Evolutionary conservation across 371 early-diverging fungal genomes (phyloP).

Genomic region (Smittium culicis): DNA sequence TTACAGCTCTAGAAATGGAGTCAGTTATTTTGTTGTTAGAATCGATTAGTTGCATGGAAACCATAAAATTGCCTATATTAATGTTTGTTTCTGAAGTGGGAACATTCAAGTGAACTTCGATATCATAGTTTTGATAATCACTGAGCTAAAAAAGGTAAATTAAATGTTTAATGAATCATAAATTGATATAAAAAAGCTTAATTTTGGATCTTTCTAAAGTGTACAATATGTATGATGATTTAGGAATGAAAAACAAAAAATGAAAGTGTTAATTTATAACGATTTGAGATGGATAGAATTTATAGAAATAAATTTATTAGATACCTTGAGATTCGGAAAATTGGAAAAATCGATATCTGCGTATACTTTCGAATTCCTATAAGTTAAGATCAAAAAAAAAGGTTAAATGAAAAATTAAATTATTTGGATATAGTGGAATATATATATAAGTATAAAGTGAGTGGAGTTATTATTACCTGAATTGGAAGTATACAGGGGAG

Average conservation of each 20-base stretch:
- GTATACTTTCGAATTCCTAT: background rate
- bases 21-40: slow-evolving; percentile 36
- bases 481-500: background rate
- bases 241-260: too few relatives aligned
- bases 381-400: too few relatives aligned
- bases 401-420: too few relatives aligned
- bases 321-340: background rate
- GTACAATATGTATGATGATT: too few relatives aligned
- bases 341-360: background rate
- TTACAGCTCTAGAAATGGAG: slow-evolving; percentile 46
- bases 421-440: too few relatives aligned
- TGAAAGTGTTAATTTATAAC: too few relatives aligned
- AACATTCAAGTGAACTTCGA: slow-evolving; percentile 56
- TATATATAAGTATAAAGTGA: background rate
- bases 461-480: background rate
- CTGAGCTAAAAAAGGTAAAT: slow-evolving; percentile 23
- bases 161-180: background rate
- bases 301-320: too few relatives aligned
- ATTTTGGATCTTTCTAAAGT: too few relatives aligned
- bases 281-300: too few relatives aligned
- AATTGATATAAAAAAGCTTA: too few relatives aligned
- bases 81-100: slow-evolving; percentile 70
- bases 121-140: slow-evolving; percentile 53
- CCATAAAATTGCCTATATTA: slow-evolving; percentile 75
- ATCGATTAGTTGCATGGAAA: slow-evolving; percentile 46